Evolutionary conservation across 768 basidiomycete genomes (phyloP).

Genomic region (Termitomyces sp.): DNA sequence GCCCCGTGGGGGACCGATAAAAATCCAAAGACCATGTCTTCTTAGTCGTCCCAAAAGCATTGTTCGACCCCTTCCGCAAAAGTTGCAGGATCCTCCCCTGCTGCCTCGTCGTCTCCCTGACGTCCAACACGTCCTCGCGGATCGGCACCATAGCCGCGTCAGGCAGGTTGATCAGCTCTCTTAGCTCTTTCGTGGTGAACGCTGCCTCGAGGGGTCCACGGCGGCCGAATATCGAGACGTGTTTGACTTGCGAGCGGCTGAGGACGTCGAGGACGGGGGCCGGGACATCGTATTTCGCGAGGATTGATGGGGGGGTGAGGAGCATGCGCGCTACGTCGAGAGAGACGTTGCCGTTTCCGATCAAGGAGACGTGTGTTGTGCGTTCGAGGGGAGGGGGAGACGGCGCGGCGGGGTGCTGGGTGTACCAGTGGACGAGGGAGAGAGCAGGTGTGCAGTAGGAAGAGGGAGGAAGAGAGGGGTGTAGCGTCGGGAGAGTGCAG

Average conservation of each 20-base stretch:
- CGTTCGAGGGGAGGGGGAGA: slow-evolving; percentile 60
- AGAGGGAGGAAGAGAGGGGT: slow-evolving; percentile 46
- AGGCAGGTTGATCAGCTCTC: slow-evolving; percentile 71
- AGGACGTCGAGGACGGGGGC: slow-evolving; percentile 65
- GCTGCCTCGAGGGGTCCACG: slow-evolving; percentile 86
- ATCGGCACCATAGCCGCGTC: slow-evolving; percentile 67
- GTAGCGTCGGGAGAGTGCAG: slow-evolving; percentile 59
- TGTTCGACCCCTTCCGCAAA: slow-evolving; percentile 57
- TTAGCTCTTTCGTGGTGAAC: slow-evolving; percentile 88
- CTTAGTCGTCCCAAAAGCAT: slow-evolving; percentile 36
- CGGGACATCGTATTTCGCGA: slow-evolving; percentile 77
- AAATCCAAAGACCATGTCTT: slow-evolving; percentile 84
- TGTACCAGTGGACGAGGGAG: slow-evolving; percentile 94
- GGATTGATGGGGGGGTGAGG: slow-evolving; percentile 57
- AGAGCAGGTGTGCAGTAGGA: slow-evolving; percentile 64
- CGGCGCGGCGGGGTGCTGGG: slow-evolving; percentile 72
- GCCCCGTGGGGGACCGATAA: slow-evolving; percentile 61
- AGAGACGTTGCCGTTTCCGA: slow-evolving; percentile 94
- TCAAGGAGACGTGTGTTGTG: slow-evolving; percentile 67
- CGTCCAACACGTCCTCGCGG: slow-evolving; percentile 22
- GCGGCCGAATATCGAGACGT: slow-evolving; percentile 79
- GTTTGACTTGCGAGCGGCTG: slow-evolving; percentile 51
- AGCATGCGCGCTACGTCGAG: slow-evolving; percentile 90
- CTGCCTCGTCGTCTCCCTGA: slow-evolving; percentile 42
- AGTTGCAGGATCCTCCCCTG: slow-evolving; percentile 64